Evolutionary conservation across 345 rosid genomes (phyloP), one percentile per base, ranked within the genome.

Genomic region (Streptanthus diversifolius): DNA sequence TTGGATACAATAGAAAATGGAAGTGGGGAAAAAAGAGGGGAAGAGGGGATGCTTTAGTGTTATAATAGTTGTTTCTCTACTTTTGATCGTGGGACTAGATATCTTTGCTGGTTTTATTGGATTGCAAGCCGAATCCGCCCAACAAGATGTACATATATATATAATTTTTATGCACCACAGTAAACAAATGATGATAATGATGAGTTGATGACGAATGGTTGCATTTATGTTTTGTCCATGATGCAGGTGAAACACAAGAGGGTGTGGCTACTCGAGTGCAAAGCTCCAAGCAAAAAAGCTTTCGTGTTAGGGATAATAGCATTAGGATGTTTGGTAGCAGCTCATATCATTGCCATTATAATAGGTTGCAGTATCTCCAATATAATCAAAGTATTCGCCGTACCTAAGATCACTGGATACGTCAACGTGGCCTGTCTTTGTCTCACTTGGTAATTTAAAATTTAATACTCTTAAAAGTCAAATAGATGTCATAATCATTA

Each of bases 211-310:
- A 71, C n/a, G n/a, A n/a, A n/a, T 48, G 41, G 25, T 63, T 41
- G 5, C 9, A 32, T 14, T 43, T 22, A 43, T 64, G 47, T 63
- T 43, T 22, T 9, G n/a, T 45, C 18, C 18, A 63, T 73, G 63
- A 40, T 27, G 30, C 51, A 73, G 77, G 77, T 44, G 77, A 56
- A 73, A 30, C 71, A 73, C 51, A 0, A 2, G 11, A 63, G 49
- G 21, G n/a, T 72, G 14, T 43, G 44, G 44, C 3, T 72, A n/a
- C 1, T 64, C 25, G 71, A 73, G 71, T 65, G 77, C 56, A 65
- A 64, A 65, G 48, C 71, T 73, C 77, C 77, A 54, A 73, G 77
- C 58, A 6, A 45, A 36, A 47, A 7, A 44, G 77, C 71, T 24
- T 73, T 73, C 37, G 3, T 4, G 58, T 56, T 65, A 12, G 77